phyloP scores from a whole-genome alignment of 768 basidiomycete genomes.

The Xanthoconium stramineum region DNA sequence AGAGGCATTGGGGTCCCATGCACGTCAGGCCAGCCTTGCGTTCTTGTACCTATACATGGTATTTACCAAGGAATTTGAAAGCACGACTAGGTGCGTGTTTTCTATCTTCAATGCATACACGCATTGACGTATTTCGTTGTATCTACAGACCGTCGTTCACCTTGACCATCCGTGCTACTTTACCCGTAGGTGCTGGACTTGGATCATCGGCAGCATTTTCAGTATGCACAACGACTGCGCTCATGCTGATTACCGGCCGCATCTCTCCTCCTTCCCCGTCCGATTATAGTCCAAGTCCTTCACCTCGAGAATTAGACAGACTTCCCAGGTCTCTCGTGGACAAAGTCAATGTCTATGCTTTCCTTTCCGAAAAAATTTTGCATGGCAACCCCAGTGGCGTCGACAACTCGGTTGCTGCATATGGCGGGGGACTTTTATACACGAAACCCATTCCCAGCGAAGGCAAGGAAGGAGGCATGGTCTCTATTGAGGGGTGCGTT shows the following conservation, averaged over 20 bases:
- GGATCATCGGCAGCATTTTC: conserved; percentile 98
- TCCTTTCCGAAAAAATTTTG: conserved; percentile 90
- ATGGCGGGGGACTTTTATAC: conserved; percentile 91
- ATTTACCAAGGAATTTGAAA: conserved; percentile 43
- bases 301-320: conserved; percentile 47
- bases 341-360: conserved; percentile 89
- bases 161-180: conserved; percentile 79
- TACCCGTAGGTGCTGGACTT: conserved; percentile 93
- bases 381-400: conserved; percentile 98
- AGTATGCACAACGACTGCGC: conserved; percentile 74
- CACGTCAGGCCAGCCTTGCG: conserved; percentile 55
- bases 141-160: conserved; percentile 65
- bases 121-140: conserved; percentile 10
- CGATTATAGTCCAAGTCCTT: conserved; percentile 6
- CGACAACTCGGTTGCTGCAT: conserved; percentile 91
- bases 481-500: conserved; percentile 77
- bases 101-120: conserved; percentile 15
- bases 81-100: conserved; percentile 52
- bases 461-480: conserved; percentile 77
- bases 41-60: conserved; percentile 95
- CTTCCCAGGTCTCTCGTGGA: conserved; percentile 65
- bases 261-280: conserved; percentile 52
- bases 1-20: conserved; percentile 29
- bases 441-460: conserved; percentile 59
- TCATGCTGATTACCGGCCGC: conserved; percentile 73